Conservation (phyloP, 192 early-diverging fungal genomes). For the Rhizoclosmatium sp. region DNA sequence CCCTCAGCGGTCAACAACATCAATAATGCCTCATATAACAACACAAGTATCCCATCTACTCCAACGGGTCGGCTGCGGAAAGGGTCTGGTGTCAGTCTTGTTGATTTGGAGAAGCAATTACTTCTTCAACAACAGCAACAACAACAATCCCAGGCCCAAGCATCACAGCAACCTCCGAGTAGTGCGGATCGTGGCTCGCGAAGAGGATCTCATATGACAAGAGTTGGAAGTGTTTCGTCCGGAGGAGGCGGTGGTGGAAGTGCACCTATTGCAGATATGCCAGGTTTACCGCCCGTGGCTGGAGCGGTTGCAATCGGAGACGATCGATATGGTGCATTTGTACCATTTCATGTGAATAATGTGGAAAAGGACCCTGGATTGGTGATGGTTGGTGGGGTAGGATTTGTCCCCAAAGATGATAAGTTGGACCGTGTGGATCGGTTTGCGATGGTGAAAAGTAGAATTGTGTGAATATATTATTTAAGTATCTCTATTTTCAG, state of each 20-base stretch:
- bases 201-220: not conserved
- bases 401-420: conserved; percentile 45
- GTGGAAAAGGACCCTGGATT: conserved; percentile 15
- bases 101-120: not conserved
- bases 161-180: not conserved
- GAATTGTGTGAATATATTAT: conserved; percentile 71
- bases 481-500: not conserved
- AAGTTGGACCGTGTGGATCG: conserved; percentile 89
- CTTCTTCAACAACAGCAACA: not conserved
- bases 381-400: conserved; percentile 47
- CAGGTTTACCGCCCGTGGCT: not conserved
- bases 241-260: not conserved
- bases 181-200: not conserved
- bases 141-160: not conserved
- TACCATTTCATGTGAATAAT: not conserved
- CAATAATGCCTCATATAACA: not conserved
- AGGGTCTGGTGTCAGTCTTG: not conserved
- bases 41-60: not conserved
- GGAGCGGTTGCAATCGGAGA: not conserved
- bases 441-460: conserved; percentile 89
- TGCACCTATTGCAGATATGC: not conserved
- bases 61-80: not conserved
- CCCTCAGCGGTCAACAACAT: not conserved
- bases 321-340: not conserved
- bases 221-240: not conserved